Percentiles rank a stretch among this genome's conserved stretches.
Evolutionary conservation across 2,329 filamentous ascomycete genomes (phyloP).

Genomic region (Calonectria leucothoes): DNA sequence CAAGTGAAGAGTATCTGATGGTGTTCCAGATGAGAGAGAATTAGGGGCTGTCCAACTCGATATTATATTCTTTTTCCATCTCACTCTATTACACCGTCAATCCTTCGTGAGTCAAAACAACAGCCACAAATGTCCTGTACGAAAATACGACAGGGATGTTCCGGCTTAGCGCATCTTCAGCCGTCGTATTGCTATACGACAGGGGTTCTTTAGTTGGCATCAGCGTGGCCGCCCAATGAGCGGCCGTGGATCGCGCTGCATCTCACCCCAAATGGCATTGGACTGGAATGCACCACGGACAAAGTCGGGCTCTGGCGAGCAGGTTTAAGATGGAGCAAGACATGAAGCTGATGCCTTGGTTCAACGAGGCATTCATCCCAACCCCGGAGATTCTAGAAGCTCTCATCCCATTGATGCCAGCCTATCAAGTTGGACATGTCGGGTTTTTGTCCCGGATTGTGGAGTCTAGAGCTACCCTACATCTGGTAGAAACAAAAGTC

Average conservation of each 20-base stretch:
- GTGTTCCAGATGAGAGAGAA: neutral
- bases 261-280: neutral
- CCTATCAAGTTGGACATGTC: neutral
- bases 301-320: neutral
- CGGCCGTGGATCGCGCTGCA: neutral
- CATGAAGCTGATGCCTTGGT: neutral
- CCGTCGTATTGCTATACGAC: neutral
- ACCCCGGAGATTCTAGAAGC: neutral
- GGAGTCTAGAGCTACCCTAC: neutral
- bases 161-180: neutral
- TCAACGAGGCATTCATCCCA: neutral
- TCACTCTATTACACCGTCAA: neutral
- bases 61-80: neutral
- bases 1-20: neutral
- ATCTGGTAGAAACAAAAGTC: neutral
- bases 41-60: no score
- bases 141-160: slow-evolving; percentile 3
- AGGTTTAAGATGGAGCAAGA: neutral
- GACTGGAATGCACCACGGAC: neutral
- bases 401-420: neutral
- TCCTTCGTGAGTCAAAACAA: neutral
- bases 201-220: neutral
- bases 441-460: neutral
- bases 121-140: neutral
- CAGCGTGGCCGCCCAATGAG: neutral